Evolutionary conservation across 768 basidiomycete genomes (phyloP), one percentile per base, ranked within the genome.

Genomic region (Tubosaeta sp.): DNA sequence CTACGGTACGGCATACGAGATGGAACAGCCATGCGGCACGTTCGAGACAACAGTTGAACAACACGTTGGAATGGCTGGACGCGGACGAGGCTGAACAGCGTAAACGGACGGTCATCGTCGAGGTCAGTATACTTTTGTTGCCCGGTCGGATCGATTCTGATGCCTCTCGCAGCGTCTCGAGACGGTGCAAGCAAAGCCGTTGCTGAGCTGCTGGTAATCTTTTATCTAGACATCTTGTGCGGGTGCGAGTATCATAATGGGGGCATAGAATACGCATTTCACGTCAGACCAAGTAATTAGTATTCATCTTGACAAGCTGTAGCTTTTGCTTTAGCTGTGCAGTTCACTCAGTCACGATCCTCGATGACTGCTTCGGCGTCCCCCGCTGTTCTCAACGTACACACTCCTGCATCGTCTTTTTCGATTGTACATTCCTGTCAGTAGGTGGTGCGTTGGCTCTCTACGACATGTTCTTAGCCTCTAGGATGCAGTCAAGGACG

Each of bases 391-490:
- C 69, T 92, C 49, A 80, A 86, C 58, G 76, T 91, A 19, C 90
- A 92, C 58, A 90, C 90, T 0, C 90, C 90, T 0, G 64, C 73
- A 1, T 77, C 82, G 6, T 91, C 90, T 10, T 83, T 90, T 58
- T 80, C 87, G 3, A 75, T 91, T 31, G 71, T 86, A 16, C 88
- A 91, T 64, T 87, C 87, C 27, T 67, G 90, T 87, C 62, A 66
- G 86, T 73, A 44, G 39, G 49, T 51, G 46, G 24, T 25, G 29
- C 22, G 19, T 18, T 51, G 29, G 14, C 44, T 22, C 18, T 21
- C 42, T 7, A 50, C n/a, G 22, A 32, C 22, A 53, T 41, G 30
- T 50, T 57, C 50, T 56, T 44, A 46, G 48, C 44, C 30, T 40
- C 25, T 44, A 25, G 48, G 12, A 32, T 46, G 51, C 12, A 91